A percentile compares a stretch with the other conserved stretches of the same genome.
Conservation (phyloP, 2,329 filamentous ascomycete genomes). For the Plenodomus lindquistii region DNA sequence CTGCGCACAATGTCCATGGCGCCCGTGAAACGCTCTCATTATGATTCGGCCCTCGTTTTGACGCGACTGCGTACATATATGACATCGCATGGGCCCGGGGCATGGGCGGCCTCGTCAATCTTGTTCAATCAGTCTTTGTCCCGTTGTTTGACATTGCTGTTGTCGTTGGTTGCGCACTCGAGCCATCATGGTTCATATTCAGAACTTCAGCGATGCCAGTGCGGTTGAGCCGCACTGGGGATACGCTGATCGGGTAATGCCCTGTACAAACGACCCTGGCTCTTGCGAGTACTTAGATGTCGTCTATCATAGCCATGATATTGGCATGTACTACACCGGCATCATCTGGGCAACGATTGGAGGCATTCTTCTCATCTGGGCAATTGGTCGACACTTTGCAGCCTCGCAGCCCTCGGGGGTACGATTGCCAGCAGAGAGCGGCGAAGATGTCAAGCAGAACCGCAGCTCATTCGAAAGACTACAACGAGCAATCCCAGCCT, state of each 20-base stretch:
- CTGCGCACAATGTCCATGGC: conserved; percentile 10
- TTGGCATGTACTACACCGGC: conserved; percentile 59
- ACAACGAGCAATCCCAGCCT: conserved; percentile 46
- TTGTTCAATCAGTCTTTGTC: conserved; percentile 10
- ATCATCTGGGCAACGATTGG: conserved; percentile 61
- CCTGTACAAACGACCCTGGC: conserved; percentile 61
- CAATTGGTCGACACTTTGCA: conserved; percentile 38
- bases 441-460: conserved; percentile 27
- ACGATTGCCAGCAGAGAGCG: conserved; percentile 22
- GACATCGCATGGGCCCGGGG: conserved; percentile 2
- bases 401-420: conserved; percentile 33
- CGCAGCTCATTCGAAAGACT: conserved; percentile 29
- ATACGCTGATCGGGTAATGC: conserved; percentile 57
- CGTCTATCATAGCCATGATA: conserved; percentile 59
- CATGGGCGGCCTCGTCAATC: conserved; percentile 1
- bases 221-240: conserved; percentile 58
- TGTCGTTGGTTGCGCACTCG: neutral
- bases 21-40: conserved; percentile 13
- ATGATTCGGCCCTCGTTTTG: conserved; percentile 2
- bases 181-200: conserved; percentile 42
- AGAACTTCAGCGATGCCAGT: conserved; percentile 48
- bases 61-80: conserved; percentile 13
- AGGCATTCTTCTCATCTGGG: conserved; percentile 52
- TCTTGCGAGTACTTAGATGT: conserved; percentile 62
- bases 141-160: conserved; percentile 11